These are phyloP conservation scores for Ophiostoma himal-ulmi DNA, from an alignment of 2,329 filamentous ascomycete genomes.

Conservation along the genomic window DNA sequence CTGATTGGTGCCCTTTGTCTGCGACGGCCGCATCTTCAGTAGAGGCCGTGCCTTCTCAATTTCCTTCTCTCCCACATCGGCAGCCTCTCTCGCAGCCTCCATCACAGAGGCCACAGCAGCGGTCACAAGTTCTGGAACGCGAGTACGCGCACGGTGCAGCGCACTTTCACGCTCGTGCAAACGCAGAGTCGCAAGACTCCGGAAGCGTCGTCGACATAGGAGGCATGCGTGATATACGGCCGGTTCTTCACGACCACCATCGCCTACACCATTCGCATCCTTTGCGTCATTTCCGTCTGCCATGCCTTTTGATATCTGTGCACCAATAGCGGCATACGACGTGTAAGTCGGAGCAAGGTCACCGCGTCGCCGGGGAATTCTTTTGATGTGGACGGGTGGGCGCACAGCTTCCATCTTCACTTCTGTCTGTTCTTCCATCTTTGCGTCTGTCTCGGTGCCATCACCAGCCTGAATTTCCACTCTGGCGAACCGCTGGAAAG, in stretches of 20 bases:
- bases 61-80: not conserved
- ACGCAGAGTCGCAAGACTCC: slow-evolving; percentile 36
- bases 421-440: slow-evolving; percentile 28
- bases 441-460: too few species aligned
- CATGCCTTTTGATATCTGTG: slow-evolving; percentile 33
- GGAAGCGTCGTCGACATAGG: slow-evolving; percentile 40
- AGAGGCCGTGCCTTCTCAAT: slow-evolving; percentile 19
- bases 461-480: not conserved
- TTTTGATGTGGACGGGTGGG: slow-evolving; percentile 24
- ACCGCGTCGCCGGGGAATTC: slow-evolving; percentile 30
- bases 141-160: slow-evolving; percentile 35
- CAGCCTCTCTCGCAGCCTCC: not conserved
- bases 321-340: slow-evolving; percentile 44
- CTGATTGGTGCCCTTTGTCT: slow-evolving; percentile 28
- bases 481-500: slow-evolving; percentile 21
- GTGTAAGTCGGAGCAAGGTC: slow-evolving; percentile 39
- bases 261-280: too few species aligned
- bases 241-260: slow-evolving; percentile 21
- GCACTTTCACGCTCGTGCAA: slow-evolving; percentile 43
- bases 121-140: slow-evolving; percentile 28
- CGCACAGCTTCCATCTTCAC: not conserved
- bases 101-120: slow-evolving; percentile 34
- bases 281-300: slow-evolving; percentile 29
- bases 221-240: slow-evolving; percentile 33
- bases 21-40: slow-evolving; percentile 15